phyloP scores from a whole-genome alignment of 805 yeast species.

The Candida manassasensis region DNA sequence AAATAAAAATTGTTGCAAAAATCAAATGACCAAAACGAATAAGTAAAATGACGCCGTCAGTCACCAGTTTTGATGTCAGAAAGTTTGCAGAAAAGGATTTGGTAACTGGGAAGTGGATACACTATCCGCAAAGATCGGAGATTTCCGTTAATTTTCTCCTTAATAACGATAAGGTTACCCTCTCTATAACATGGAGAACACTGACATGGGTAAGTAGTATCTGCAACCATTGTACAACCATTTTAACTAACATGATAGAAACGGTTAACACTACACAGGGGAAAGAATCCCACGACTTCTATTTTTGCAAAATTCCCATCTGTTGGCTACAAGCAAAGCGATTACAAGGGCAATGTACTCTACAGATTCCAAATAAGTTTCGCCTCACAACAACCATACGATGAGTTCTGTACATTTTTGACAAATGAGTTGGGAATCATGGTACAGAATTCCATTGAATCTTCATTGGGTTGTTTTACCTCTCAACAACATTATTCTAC shows the following conservation, averaged over 20 bases:
- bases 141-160: constrained; percentile 15
- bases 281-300: constrained; percentile 9
- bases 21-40: background rate
- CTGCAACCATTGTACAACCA: background rate
- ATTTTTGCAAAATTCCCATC: constrained; percentile 22
- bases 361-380: constrained; percentile 28
- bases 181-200: constrained; percentile 16
- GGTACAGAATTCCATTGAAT: background rate
- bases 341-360: constrained; percentile 14
- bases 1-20: constrained; percentile 2
- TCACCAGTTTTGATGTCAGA: constrained; percentile 9
- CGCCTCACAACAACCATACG: constrained; percentile 4
- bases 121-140: constrained; percentile 27
- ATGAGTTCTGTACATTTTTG: constrained; percentile 1
- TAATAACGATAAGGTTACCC: constrained; percentile 5
- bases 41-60: background rate
- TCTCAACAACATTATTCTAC: too few species aligned
- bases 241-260: constrained; percentile 12
- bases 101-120: constrained; percentile 20
- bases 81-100: constrained; percentile 3
- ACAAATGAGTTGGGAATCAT: background rate
- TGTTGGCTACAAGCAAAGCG: constrained; percentile 24
- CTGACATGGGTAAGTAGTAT: constrained; percentile 9
- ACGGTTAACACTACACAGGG: constrained; percentile 7
- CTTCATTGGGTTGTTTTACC: background rate